Evolutionary conservation across 208 protist genomes (phyloP).

Genomic region (Polymyxa betae): DNA sequence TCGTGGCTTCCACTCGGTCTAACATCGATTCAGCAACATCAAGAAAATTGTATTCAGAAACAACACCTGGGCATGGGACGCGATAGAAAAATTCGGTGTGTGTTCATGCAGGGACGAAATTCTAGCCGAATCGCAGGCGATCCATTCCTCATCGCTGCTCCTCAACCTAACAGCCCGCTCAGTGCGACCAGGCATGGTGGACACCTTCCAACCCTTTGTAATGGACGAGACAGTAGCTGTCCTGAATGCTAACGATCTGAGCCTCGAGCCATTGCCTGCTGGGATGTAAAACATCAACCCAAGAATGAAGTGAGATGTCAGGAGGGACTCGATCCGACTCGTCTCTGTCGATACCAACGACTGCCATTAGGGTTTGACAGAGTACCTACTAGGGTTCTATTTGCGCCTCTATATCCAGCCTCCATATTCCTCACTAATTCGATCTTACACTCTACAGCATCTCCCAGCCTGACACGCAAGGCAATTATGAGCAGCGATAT

Average conservation of each 20-base stretch:
- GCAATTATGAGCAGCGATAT: too few species aligned
- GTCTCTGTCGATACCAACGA: conserved; percentile 36
- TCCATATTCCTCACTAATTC: too few species aligned
- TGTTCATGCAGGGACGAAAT: neutral
- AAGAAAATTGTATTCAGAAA: too few species aligned
- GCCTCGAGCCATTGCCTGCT: neutral
- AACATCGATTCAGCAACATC: neutral
- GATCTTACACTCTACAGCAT: too few species aligned
- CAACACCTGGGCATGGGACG: neutral
- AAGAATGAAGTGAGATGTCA: neutral
- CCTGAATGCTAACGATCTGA: neutral
- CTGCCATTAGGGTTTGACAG: neutral
- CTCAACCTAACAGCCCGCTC: neutral
- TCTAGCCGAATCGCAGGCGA: neutral
- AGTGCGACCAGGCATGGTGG: neutral
- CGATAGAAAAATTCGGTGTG: neutral
- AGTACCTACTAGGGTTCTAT: too few species aligned
- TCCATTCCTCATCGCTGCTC: neutral
- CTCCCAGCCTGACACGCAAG: too few species aligned
- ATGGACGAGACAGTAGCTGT: neutral
- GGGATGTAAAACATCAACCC: neutral
- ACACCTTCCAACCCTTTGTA: conserved; percentile 2
- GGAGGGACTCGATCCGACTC: neutral
- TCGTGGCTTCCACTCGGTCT: neutral
- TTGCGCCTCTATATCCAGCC: too few species aligned